Percentiles rank a stretch among this genome's conserved stretches.
Evolutionary conservation across 106 monocot species (phyloP).

Genomic region (Xerophyta viscosa): DNA sequence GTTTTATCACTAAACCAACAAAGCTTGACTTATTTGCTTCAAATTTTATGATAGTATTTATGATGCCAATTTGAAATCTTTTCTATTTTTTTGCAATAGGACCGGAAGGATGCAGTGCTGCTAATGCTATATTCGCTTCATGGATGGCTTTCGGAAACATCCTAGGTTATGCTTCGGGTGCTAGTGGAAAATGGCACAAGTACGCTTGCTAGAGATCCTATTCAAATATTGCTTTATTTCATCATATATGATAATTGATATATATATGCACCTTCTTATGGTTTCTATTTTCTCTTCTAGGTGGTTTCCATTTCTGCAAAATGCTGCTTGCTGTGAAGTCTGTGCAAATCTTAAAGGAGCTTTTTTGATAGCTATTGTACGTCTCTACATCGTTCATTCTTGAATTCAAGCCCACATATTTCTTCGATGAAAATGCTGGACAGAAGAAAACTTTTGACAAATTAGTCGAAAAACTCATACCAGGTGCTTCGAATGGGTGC

Average conservation of each 20-base stretch:
- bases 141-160: slow-evolving; percentile 67
- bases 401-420: too few relatives aligned
- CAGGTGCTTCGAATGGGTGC: too few relatives aligned
- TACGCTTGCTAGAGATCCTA: neutral
- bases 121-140: slow-evolving; percentile 47
- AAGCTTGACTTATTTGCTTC: too few relatives aligned
- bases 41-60: too few relatives aligned
- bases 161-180: slow-evolving; percentile 50
- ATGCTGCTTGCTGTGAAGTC: slow-evolving; percentile 45
- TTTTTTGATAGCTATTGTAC: slow-evolving; percentile 48
- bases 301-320: slow-evolving; percentile 60
- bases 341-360: slow-evolving; percentile 58
- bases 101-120: slow-evolving; percentile 23
- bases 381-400: too few relatives aligned
- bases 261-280: neutral
- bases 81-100: slow-evolving; percentile 19
- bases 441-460: too few relatives aligned
- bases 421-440: too few relatives aligned
- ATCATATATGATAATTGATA: too few relatives aligned
- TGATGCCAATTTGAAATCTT: too few relatives aligned
- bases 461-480: too few relatives aligned
- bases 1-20: neutral
- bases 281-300: slow-evolving; percentile 7
- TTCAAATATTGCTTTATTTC: too few relatives aligned
- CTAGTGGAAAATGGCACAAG: slow-evolving; percentile 49